phyloP scores from a whole-genome alignment of 169 alveolate genomes.

The Plasmodium coatneyi region DNA sequence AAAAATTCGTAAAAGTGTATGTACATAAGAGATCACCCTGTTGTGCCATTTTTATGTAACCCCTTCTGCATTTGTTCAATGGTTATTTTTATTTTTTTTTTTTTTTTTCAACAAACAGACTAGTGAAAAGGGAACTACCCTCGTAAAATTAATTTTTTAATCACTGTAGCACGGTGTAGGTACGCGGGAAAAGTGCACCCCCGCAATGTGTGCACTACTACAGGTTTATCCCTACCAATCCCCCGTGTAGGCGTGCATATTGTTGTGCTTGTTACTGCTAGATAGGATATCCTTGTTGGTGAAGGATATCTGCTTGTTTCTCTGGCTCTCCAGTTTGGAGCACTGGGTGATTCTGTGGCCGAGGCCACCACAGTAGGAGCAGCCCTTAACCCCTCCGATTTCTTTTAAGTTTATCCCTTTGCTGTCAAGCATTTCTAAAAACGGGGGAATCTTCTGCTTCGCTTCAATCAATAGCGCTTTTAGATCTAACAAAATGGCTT shows the following conservation, averaged over 20 bases:
- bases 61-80: background rate
- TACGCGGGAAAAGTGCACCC: background rate
- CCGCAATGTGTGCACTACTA: background rate
- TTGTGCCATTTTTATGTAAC: background rate
- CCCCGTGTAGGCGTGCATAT: constrained; percentile 68
- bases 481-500: constrained; percentile 86
- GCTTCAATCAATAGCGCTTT: constrained; percentile 93
- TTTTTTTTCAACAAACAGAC: background rate
- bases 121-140: background rate
- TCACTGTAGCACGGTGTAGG: background rate
- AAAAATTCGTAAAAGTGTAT: background rate
- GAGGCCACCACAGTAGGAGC: constrained; percentile 94
- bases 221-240: constrained; percentile 34
- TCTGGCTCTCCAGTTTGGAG: constrained; percentile 86
- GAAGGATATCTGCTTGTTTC: constrained; percentile 57
- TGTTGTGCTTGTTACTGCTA: constrained; percentile 38
- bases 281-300: constrained; percentile 45
- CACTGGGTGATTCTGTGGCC: constrained; percentile 94
- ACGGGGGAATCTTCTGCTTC: constrained; percentile 91
- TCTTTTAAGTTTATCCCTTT: constrained; percentile 84
- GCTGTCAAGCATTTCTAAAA: constrained; percentile 88
- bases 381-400: constrained; percentile 93
- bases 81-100: background rate
- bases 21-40: background rate
- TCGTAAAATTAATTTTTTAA: background rate